Evolutionary conservation across 2,329 filamentous ascomycete genomes (phyloP).

Genomic region (Bimuria novae-zelandiae): DNA sequence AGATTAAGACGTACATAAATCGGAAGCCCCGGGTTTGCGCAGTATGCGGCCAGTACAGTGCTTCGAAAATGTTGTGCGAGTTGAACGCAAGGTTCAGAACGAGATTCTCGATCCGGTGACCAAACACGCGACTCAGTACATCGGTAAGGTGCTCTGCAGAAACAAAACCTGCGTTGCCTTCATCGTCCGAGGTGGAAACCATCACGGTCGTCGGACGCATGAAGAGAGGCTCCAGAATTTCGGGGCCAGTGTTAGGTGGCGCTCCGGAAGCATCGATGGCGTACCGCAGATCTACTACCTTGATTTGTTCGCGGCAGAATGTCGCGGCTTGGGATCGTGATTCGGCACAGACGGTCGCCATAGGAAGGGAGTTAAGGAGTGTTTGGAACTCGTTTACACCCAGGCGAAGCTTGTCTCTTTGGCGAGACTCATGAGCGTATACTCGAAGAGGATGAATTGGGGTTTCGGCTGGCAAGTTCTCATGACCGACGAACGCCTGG

Average conservation of each 20-base stretch:
- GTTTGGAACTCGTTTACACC: conserved; percentile 1
- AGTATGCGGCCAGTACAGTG: conserved; percentile 13
- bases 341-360: conserved; percentile 4
- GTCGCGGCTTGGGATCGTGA: background rate
- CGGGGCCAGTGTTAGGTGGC: background rate
- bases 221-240: background rate
- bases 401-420: background rate
- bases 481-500: background rate
- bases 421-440: background rate
- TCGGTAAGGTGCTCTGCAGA: conserved; percentile 15
- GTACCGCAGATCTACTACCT: background rate
- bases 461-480: background rate
- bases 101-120: conserved; percentile 8
- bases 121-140: conserved; percentile 14
- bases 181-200: background rate
- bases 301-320: background rate
- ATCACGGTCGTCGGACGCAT: background rate
- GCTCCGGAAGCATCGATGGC: background rate
- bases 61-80: background rate
- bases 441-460: background rate
- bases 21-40: background rate
- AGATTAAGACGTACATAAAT: background rate
- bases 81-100: conserved; percentile 4
- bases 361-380: background rate
- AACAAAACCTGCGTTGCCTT: background rate